Conservation (phyloP, 2,329 filamentous ascomycete species). For the Didymella sp. region DNA sequence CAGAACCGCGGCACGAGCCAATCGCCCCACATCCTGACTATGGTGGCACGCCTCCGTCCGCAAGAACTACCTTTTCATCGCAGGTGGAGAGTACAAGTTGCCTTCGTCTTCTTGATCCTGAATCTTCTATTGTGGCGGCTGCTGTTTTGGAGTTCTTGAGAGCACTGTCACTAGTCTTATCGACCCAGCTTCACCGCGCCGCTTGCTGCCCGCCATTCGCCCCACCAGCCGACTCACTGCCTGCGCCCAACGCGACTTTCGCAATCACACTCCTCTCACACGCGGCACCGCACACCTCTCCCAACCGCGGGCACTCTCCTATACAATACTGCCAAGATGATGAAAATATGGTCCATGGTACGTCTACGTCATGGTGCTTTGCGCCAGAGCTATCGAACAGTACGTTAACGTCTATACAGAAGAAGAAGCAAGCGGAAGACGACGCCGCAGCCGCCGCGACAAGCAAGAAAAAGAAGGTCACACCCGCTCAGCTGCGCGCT, state of each 20-base stretch:
- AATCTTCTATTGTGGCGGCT: not conserved
- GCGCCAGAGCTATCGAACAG: not conserved
- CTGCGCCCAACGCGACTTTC: conserved; percentile 16
- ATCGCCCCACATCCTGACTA: conserved; percentile 10
- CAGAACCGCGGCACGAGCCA: conserved; percentile 4
- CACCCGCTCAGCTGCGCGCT: conserved; percentile 90
- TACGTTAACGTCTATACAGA: conserved; percentile 60
- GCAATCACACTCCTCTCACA: conserved; percentile 20
- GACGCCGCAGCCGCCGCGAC: conserved; percentile 81
- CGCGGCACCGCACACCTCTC: conserved; percentile 22
- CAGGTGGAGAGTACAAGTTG: conserved; percentile 1
- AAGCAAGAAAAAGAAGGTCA: conserved; percentile 98
- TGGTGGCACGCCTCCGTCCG: conserved; percentile 14
- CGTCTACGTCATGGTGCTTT: conserved; percentile 55
- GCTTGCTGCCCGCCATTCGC: conserved; percentile 20
- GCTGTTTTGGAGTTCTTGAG: not conserved
- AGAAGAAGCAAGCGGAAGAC: conserved; percentile 91
- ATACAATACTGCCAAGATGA: conserved; percentile 68
- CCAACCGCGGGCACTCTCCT: conserved; percentile 11
- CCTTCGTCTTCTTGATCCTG: not conserved
- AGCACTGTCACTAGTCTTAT: not conserved
- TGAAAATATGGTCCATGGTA: conserved; percentile 99
- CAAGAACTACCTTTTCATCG: conserved; percentile 8
- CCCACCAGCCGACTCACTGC: conserved; percentile 25
- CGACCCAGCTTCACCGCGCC: conserved; percentile 9